Evolutionary conservation across 257 asterid genomes (phyloP), one percentile per base, ranked within the genome.

Genomic region (Primulina tabacum): DNA sequence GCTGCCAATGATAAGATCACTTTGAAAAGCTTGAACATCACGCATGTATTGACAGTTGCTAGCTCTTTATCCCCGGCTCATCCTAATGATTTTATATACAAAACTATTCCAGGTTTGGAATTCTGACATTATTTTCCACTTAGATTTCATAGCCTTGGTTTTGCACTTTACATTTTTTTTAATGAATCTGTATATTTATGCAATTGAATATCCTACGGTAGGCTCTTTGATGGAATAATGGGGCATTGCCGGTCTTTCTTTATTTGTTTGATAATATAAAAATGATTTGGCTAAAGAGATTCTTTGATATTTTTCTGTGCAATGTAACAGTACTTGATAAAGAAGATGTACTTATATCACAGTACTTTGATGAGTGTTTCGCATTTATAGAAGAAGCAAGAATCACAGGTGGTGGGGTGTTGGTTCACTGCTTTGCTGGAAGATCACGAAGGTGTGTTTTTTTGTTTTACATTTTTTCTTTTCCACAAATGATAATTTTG

Each of bases 381-480:
- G 71, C 82, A 8, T 92, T 85, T 83, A 90, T 92, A 50, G 96
- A 90, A 52, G 95, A 82, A 81, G 95, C 95, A 60, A 86, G 83
- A 84, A 69, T 73, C 57, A 61, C 57, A 24, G 92, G 90, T 63
- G 96, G 97, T 34, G 82, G 89, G 10, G 89, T 89, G 33, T 78
- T 93, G 69, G 93, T 90, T 68, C 98, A 93, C 79, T 93, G 98
- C 85, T 83, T 79, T 75, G 88, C 79, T 60, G 98, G 98, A 82
- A 86, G 74, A 86, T 93, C 98, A 50, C 77, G 98, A 79, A 93
- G 97, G 98, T 28, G 30, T 28, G 0, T 92, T 37, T 66, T 28
- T 64, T 67, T 67, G 8, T 35, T 17, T 26, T 20, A 47, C 10
- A 10, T 38, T 35, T 71, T 59, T 11, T 8, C 4, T 8, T 24